Evolutionary conservation across 2,329 filamentous ascomycete genomes (phyloP).

Genomic region (Parascedosporium putredinis): DNA sequence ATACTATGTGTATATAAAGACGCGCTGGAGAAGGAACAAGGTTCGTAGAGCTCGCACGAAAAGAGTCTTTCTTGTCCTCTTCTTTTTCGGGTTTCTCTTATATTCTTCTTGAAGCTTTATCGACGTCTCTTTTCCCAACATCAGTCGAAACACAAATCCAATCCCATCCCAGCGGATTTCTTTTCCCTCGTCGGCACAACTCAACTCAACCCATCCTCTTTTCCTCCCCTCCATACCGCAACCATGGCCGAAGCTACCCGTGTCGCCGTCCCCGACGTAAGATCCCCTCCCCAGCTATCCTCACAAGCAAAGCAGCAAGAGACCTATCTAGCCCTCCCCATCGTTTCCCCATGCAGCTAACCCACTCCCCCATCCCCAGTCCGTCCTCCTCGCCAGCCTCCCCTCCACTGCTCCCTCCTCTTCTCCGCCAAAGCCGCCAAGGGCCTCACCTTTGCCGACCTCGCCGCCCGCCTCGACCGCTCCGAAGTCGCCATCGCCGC

Average conservation of each 20-base stretch:
- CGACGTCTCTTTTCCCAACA: too few species aligned
- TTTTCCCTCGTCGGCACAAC: too few species aligned
- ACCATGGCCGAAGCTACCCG: neutral
- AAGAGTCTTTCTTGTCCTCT: too few species aligned
- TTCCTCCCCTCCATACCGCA: neutral
- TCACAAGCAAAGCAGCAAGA: neutral
- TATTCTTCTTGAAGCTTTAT: too few species aligned
- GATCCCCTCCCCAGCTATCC: neutral
- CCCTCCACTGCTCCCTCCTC: slow-evolving; percentile 62
- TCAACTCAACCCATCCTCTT: too few species aligned
- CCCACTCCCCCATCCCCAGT: neutral
- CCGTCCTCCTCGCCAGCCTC: slow-evolving; percentile 27
- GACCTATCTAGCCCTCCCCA: neutral
- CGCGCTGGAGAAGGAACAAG: too few species aligned
- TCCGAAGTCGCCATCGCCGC: slow-evolving; percentile 79
- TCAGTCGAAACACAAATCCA: too few species aligned
- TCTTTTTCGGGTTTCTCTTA: too few species aligned
- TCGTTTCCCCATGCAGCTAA: too few species aligned
- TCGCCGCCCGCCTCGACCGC: slow-evolving; percentile 63
- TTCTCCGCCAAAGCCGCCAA: slow-evolving; percentile 72
- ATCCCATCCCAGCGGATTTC: too few species aligned
- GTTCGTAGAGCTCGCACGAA: too few species aligned
- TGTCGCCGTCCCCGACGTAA: neutral
- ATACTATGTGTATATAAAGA: too few species aligned
- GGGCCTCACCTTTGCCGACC: slow-evolving; percentile 67